phyloP scores from a whole-genome alignment of 208 protist species.

The Crithidia brevicula region DNA sequence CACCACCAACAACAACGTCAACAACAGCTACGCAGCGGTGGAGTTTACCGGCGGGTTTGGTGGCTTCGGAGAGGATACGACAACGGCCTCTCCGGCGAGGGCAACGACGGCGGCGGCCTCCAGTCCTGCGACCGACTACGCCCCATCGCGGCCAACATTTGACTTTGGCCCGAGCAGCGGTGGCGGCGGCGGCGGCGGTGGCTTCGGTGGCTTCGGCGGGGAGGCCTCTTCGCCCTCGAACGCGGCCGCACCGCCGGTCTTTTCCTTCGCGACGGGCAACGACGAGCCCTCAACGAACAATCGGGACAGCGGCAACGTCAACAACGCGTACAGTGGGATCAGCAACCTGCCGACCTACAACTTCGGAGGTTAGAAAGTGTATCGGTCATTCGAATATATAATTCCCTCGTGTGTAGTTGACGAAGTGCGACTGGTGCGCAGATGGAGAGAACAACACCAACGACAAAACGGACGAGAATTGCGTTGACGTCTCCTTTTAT shows the following conservation, averaged over 20 bases:
- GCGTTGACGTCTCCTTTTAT: too few species aligned
- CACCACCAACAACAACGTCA: slow-evolving; percentile 19
- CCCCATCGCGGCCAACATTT: slow-evolving; percentile 49
- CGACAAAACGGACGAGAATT: too few species aligned
- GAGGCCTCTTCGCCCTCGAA: slow-evolving; percentile 5
- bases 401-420: too few species aligned
- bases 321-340: slow-evolving; percentile 34
- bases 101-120: background rate
- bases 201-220: slow-evolving; percentile 10
- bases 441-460: too few species aligned
- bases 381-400: too few species aligned
- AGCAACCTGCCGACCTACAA: slow-evolving; percentile 63
- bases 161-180: slow-evolving; percentile 56
- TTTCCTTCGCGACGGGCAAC: slow-evolving; percentile 11
- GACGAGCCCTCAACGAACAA: slow-evolving; percentile 10
- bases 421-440: too few species aligned
- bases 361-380: slow-evolving; percentile 80
- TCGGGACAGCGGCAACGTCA: slow-evolving; percentile 3
- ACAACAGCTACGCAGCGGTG: slow-evolving; percentile 26
- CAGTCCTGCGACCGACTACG: background rate
- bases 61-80: slow-evolving; percentile 30
- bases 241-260: background rate
- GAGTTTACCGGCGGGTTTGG: slow-evolving; percentile 42
- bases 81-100: background rate
- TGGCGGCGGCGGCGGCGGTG: slow-evolving; percentile 13